A percentile compares a stretch with the other conserved stretches of the same genome.
These are phyloP conservation scores for Spirogloea muscicola DNA, from an alignment of 139 green algal species.

Conservation along the genomic window DNA sequence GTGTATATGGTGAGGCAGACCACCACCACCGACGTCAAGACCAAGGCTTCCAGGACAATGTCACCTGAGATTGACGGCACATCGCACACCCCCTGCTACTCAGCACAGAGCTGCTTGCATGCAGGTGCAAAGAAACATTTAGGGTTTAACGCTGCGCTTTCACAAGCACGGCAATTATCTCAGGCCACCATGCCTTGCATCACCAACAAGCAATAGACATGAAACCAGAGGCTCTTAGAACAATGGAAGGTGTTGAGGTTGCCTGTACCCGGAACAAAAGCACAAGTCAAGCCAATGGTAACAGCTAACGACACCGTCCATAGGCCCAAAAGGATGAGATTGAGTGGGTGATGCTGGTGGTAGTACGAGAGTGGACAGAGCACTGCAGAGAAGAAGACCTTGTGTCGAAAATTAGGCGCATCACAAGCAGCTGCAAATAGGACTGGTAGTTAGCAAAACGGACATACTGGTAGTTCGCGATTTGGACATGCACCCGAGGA, in stretches of 20 bases:
- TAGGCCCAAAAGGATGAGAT: slow-evolving; percentile 60
- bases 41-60: slow-evolving; percentile 62
- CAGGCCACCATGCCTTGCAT: background rate
- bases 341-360: slow-evolving; percentile 57
- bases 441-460: too few species aligned
- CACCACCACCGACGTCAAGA: slow-evolving; percentile 57
- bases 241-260: too few species aligned
- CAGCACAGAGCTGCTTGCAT: too few species aligned
- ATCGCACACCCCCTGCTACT: too few species aligned
- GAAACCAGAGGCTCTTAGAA: too few species aligned
- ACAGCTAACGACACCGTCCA: slow-evolving; percentile 41
- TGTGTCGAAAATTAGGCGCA: background rate
- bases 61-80: slow-evolving; percentile 8
- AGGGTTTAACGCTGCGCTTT: background rate
- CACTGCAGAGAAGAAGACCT: slow-evolving; percentile 2
- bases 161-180: background rate
- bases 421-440: too few species aligned
- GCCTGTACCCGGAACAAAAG: slow-evolving; percentile 4
- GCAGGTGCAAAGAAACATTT: too few species aligned
- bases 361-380: slow-evolving; percentile 52
- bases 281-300: slow-evolving; percentile 18
- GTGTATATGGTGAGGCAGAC: slow-evolving; percentile 60
- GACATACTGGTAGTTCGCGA: too few species aligned
- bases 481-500: too few species aligned
- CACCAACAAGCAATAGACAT: background rate